Evolutionary conservation across 495 filamentous ascomycete species (phyloP).

Genomic region (Jackrogersella multiformis): DNA sequence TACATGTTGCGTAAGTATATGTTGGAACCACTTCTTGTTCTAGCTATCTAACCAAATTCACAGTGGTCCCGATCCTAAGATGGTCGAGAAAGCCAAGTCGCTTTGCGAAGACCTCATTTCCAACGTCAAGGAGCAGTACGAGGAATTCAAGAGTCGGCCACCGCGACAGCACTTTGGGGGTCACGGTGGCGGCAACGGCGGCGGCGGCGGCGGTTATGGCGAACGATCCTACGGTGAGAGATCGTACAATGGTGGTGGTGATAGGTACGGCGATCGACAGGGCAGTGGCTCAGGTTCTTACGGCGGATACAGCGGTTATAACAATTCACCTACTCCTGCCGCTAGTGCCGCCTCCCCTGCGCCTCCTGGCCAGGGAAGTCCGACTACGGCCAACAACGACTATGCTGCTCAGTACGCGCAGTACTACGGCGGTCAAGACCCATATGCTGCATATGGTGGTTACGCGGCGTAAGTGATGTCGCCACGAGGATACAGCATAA

Average conservation of each 20-base stretch:
- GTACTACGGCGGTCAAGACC: slow-evolving; percentile 79
- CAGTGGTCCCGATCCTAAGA: slow-evolving; percentile 85
- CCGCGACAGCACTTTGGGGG: slow-evolving; percentile 72
- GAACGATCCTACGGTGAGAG: slow-evolving; percentile 52
- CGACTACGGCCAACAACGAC: slow-evolving; percentile 54
- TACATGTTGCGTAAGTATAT: slow-evolving; percentile 86
- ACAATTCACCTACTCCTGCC: slow-evolving; percentile 47
- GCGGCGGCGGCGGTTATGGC: slow-evolving; percentile 47
- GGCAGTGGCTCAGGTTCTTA: slow-evolving; percentile 49
- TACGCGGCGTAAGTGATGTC: slow-evolving; percentile 64
- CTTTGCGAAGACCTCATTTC: slow-evolving; percentile 85
- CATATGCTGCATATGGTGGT: slow-evolving; percentile 92
- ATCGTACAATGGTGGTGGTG: slow-evolving; percentile 48
- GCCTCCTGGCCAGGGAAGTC: slow-evolving; percentile 48
- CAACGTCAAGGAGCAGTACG: slow-evolving; percentile 86
- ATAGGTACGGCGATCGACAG: slow-evolving; percentile 40
- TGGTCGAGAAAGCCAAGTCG: slow-evolving; percentile 86
- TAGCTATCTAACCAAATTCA: slow-evolving; percentile 44
- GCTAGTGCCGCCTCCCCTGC: slow-evolving; percentile 44
- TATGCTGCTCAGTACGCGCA: slow-evolving; percentile 88
- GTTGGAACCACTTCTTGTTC: not conserved
- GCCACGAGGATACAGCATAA: not conserved
- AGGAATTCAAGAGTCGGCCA: slow-evolving; percentile 86
- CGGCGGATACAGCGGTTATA: slow-evolving; percentile 52
- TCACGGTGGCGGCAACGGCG: slow-evolving; percentile 48